Conservation (phyloP, 441 rosid genomes). For the Erodium moschatum region DNA sequence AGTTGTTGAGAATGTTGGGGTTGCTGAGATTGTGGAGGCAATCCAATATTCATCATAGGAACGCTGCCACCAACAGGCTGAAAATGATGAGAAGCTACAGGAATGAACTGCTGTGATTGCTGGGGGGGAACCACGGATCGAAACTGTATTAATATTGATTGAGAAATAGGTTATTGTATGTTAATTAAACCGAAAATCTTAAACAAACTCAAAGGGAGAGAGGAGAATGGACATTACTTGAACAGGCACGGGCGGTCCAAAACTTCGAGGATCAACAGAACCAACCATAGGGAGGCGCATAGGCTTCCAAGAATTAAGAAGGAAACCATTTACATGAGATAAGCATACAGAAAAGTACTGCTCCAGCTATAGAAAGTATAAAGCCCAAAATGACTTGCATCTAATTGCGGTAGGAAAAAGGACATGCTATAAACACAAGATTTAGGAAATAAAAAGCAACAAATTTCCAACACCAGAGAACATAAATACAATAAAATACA, state of each 20-base stretch:
- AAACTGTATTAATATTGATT: constrained; percentile 34
- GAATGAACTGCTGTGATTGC: constrained; percentile 55
- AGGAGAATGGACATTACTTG: constrained; percentile 46
- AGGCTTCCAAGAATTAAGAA: constrained; percentile 32
- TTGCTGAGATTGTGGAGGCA: constrained; percentile 53
- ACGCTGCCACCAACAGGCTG: constrained; percentile 50
- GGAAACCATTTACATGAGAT: constrained; percentile 17
- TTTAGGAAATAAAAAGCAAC: neutral
- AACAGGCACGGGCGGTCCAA: constrained; percentile 51
- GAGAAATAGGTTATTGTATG: constrained; percentile 10
- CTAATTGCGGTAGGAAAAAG: neutral
- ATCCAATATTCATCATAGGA: constrained; percentile 48
- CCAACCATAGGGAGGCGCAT: constrained; percentile 47
- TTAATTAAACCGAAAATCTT: constrained; percentile 7
- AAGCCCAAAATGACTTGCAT: neutral
- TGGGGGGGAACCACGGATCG: constrained; percentile 50
- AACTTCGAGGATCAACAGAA: constrained; percentile 59
- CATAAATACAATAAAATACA: neutral
- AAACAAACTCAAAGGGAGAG: constrained; percentile 12
- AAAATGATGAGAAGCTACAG: constrained; percentile 55
- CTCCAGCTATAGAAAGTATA: constrained; percentile 5
- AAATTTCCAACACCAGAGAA: neutral
- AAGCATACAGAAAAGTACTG: constrained; percentile 15
- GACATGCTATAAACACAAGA: neutral
- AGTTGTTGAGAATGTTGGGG: constrained; percentile 49